Evolutionary conservation across 2,329 filamentous ascomycete species (phyloP).

Genomic region (Aphanocladium album): DNA sequence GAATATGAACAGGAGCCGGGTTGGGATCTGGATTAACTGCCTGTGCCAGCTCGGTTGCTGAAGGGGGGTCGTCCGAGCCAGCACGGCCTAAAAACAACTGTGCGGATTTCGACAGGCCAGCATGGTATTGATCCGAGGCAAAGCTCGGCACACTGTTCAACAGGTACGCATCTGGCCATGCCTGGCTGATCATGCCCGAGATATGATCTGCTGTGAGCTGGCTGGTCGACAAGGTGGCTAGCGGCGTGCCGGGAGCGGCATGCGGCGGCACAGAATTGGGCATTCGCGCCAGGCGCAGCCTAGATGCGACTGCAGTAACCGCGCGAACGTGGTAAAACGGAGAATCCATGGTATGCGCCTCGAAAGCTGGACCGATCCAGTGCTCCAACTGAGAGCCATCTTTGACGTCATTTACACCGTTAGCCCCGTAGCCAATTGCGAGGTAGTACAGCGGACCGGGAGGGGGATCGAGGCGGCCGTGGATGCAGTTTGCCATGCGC

Average conservation of each 20-base stretch:
- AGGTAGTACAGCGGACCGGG: constrained; percentile 32
- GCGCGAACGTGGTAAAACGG: neutral
- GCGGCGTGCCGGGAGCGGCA: neutral
- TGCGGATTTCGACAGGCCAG: neutral
- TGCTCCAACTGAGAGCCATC: constrained; percentile 21
- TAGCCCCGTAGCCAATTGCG: constrained; percentile 24
- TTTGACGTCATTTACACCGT: constrained; percentile 24
- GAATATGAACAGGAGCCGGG: neutral
- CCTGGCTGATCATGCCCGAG: neutral
- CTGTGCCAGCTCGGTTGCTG: neutral
- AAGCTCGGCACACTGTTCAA: neutral
- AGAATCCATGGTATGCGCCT: neutral
- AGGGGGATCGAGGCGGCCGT: constrained; percentile 11
- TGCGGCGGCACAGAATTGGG: neutral
- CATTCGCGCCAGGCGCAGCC: too few relatives aligned
- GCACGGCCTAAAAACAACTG: neutral
- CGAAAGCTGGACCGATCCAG: constrained; percentile 21
- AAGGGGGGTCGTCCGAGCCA: neutral
- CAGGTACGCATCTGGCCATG: neutral
- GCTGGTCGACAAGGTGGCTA: constrained; percentile 7
- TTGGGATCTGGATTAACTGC: neutral
- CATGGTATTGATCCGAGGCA: neutral
- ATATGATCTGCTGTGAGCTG: neutral
- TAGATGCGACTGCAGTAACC: too few relatives aligned
- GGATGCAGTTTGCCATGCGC: constrained; percentile 16